These are phyloP conservation scores for Austropuccinia psidii DNA, from an alignment of 1,284 basidiomycete genomes.

Conservation along the genomic window DNA sequence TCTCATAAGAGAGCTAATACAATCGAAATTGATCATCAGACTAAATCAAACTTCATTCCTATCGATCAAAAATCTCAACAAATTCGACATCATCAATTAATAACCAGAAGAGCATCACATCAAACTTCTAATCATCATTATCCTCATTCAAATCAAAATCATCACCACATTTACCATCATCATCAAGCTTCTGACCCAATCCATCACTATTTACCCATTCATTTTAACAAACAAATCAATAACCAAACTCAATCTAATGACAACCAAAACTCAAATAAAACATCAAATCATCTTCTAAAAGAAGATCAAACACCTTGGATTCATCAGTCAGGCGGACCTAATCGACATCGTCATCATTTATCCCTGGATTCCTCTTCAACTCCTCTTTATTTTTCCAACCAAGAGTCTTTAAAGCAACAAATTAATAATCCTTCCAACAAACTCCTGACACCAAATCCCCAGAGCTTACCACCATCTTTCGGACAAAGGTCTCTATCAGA, in stretches of 20 bases:
- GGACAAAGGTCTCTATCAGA: too few species aligned
- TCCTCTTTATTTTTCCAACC: background rate
- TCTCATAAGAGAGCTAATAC: background rate
- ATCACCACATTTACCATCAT: background rate
- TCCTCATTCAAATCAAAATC: background rate
- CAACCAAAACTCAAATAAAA: too few species aligned
- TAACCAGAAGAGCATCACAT: background rate
- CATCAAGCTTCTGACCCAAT: too few species aligned
- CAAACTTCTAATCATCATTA: background rate
- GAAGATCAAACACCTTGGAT: too few species aligned
- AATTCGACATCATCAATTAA: background rate
- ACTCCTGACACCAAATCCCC: too few species aligned
- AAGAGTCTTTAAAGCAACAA: background rate
- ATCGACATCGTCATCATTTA: slow-evolving; percentile 11
- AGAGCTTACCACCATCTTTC: too few species aligned
- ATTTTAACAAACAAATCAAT: background rate
- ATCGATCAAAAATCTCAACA: background rate
- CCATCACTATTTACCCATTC: background rate
- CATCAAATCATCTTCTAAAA: too few species aligned
- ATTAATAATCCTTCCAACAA: background rate
- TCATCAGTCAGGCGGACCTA: too few species aligned
- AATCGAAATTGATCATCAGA: background rate
- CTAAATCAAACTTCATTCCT: background rate
- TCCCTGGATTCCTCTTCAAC: slow-evolving; percentile 7
- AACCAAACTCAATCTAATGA: background rate